Conservation (phyloP, 371 early-diverging fungal genomes). For the Mortierella sp. region DNA sequence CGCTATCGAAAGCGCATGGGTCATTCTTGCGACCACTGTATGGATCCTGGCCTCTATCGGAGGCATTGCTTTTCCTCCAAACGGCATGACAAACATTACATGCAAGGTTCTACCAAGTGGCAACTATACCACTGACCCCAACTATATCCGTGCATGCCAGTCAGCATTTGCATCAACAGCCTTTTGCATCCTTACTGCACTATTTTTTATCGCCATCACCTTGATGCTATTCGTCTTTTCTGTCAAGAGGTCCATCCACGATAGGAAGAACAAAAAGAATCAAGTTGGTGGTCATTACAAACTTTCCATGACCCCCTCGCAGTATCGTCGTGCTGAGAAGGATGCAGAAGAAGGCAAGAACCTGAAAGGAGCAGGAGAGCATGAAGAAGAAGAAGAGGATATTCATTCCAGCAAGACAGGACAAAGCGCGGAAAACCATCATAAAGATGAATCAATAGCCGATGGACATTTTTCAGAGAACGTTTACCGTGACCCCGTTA, state of each 20-base stretch:
- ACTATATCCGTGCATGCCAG: constrained; percentile 37
- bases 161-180: constrained; percentile 49
- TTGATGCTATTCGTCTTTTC: constrained; percentile 31
- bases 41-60: constrained; percentile 37
- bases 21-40: constrained; percentile 24
- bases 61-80: constrained; percentile 29
- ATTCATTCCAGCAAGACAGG: not conserved
- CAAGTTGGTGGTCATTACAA: constrained; percentile 42
- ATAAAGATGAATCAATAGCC: not conserved
- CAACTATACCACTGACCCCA: constrained; percentile 23
- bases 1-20: constrained; percentile 24
- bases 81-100: constrained; percentile 28
- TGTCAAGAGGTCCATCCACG: constrained; percentile 13
- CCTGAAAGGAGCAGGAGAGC: constrained; percentile 44
- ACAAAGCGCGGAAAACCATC: not conserved
- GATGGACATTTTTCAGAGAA: constrained; percentile 34
- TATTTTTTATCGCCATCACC: constrained; percentile 30
- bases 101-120: constrained; percentile 37
- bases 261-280: constrained; percentile 22
- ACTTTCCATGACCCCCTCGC: constrained; percentile 26
- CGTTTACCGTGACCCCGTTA: constrained; percentile 27
- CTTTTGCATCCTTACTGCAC: constrained; percentile 37
- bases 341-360: constrained; percentile 28
- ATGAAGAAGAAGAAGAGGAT: constrained; percentile 24
- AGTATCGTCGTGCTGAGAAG: constrained; percentile 34